phyloP scores from a whole-genome alignment of 73 alveolate genomes.

The Diophrys sp. region DNA sequence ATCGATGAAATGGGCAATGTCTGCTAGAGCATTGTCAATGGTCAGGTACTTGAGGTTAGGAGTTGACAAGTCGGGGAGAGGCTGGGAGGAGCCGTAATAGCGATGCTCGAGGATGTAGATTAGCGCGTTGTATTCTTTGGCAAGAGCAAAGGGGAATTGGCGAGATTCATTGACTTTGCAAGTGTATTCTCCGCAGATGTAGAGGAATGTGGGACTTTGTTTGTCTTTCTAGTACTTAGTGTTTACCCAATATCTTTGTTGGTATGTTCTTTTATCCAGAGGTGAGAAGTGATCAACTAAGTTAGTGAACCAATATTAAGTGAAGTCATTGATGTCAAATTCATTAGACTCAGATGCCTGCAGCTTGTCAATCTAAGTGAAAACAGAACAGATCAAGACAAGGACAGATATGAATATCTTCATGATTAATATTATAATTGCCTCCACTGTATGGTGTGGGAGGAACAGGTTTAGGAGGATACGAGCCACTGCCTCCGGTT shows the following conservation, averaged over 20 bases:
- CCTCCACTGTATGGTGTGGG: conserved; percentile 61
- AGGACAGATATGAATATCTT: no score
- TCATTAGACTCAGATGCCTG: no score
- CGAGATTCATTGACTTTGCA: conserved; percentile 43
- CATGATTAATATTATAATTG: not conserved
- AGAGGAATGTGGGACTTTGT: conserved; percentile 64
- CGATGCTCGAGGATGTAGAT: conserved; percentile 53
- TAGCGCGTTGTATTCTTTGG: conserved; percentile 17
- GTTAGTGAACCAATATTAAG: not conserved
- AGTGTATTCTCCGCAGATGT: conserved; percentile 73
- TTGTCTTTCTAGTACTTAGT: conserved; percentile 22
- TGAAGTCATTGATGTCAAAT: not conserved
- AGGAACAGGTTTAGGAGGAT: conserved; percentile 56
- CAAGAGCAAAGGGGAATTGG: conserved; percentile 19
- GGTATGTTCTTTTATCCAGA: conserved; percentile 12
- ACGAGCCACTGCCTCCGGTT: conserved; percentile 48
- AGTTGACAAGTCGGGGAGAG: conserved; percentile 23
- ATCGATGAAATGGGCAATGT: conserved; percentile 35
- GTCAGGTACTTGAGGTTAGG: conserved; percentile 41
- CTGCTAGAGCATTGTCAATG: conserved; percentile 53
- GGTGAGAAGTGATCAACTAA: conserved; percentile 17
- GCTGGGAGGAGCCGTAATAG: conserved; percentile 58
- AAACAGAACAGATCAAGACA: no score
- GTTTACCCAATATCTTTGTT: conserved; percentile 19
- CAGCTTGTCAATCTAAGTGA: no score